phyloP scores from a whole-genome alignment of 2,329 filamentous ascomycete genomes.

The Ustulina deusta region DNA sequence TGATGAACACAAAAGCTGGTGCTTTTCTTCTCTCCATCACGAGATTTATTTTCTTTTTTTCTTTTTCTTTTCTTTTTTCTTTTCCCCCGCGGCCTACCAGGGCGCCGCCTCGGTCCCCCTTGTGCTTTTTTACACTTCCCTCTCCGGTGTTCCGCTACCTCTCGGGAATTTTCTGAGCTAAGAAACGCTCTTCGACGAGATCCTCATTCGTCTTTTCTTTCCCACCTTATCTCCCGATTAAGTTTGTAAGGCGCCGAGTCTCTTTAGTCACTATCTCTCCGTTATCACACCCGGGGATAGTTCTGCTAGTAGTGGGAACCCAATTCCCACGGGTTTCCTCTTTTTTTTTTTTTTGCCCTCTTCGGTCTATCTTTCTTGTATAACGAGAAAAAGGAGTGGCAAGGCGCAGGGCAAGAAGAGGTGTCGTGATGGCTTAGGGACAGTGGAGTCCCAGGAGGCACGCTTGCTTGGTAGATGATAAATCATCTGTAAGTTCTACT shows the following conservation, averaged over 20 bases:
- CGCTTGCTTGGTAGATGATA: neutral
- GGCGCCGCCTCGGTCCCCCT: neutral
- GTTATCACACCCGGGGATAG: neutral
- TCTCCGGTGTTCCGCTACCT: neutral
- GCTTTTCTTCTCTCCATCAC: slow-evolving; percentile 9
- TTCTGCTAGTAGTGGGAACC: neutral
- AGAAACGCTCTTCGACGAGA: neutral
- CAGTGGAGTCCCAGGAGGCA: neutral
- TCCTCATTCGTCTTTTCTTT: slow-evolving; percentile 14
- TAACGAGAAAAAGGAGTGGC: neutral
- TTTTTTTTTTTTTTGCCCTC: too few relatives aligned
- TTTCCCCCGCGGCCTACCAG: neutral
- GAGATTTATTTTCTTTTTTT: neutral
- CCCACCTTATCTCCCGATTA: neutral
- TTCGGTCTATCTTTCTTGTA: neutral
- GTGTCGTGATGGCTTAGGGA: slow-evolving; percentile 1
- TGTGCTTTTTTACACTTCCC: neutral
- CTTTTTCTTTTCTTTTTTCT: neutral
- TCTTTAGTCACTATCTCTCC: neutral
- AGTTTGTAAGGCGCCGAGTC: neutral
- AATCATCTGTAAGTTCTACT: slow-evolving; percentile 2
- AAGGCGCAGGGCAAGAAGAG: neutral
- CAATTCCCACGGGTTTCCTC: too few relatives aligned
- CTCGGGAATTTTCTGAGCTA: neutral
- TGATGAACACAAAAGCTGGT: neutral